Evolutionary conservation across 78 protist genomes (phyloP).

Genomic region (Pigoraptor vietnamica): DNA sequence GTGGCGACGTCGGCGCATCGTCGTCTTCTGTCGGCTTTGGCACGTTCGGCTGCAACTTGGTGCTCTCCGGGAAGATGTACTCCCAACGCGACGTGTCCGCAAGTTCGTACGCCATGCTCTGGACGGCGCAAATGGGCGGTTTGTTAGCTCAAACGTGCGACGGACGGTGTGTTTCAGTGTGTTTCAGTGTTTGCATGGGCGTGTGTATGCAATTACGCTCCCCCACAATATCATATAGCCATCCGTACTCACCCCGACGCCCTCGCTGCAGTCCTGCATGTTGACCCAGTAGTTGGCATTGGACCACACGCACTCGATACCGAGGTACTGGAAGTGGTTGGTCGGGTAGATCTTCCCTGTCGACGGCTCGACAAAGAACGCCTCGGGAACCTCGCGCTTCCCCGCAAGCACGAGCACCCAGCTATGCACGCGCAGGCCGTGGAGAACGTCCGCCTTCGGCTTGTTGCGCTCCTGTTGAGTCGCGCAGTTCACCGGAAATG

Average conservation of each 20-base stretch:
- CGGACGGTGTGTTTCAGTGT: no score
- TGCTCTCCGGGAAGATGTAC: background rate
- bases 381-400: conserved; percentile 5
- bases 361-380: conserved; percentile 44
- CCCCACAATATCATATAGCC: no score
- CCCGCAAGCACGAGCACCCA: conserved; percentile 59
- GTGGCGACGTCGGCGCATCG: background rate
- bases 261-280: conserved; percentile 23
- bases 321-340: conserved; percentile 9
- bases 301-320: conserved; percentile 56
- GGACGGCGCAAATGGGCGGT: background rate
- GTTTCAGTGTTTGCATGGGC: no score
- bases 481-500: background rate
- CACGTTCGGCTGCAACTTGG: background rate
- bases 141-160: no score
- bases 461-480: background rate
- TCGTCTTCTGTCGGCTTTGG: background rate
- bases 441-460: conserved; percentile 18
- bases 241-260: background rate
- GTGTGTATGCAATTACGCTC: no score
- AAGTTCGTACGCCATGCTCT: background rate
- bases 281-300: conserved; percentile 45
- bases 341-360: conserved; percentile 27
- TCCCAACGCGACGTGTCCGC: background rate
- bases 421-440: conserved; percentile 45